A percentile compares a stretch with the other conserved stretches of the same genome.
Evolutionary conservation across 352 stramenopile genomes (phyloP).

Genomic region (Pythium folliculosum): DNA sequence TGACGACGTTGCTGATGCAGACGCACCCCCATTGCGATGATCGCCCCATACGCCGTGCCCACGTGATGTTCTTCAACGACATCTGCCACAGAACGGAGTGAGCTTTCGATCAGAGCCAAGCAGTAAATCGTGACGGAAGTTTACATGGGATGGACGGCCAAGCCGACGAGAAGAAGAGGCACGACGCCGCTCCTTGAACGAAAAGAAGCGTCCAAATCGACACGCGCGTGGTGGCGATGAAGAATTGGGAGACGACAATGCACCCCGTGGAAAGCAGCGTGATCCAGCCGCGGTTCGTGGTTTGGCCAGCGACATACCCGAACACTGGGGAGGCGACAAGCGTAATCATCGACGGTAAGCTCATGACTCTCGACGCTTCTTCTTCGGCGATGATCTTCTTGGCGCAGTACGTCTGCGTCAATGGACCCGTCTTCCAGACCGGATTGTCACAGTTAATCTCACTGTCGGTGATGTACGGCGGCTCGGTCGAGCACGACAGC

Average conservation of each 20-base stretch:
- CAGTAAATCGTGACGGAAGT: background rate
- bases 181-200: constrained; percentile 76
- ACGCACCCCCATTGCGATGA: constrained; percentile 61
- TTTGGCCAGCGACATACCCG: constrained; percentile 71
- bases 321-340: constrained; percentile 70
- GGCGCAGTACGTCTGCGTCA: constrained; percentile 36
- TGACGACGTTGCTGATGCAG: background rate
- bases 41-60: constrained; percentile 81
- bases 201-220: constrained; percentile 68
- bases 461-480: constrained; percentile 44
- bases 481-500: constrained; percentile 29
- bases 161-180: constrained; percentile 75
- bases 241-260: constrained; percentile 64
- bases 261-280: constrained; percentile 47
- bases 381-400: constrained; percentile 46
- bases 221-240: constrained; percentile 46
- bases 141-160: constrained; percentile 85
- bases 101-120: background rate
- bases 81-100: constrained; percentile 30
- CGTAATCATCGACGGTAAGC: constrained; percentile 78
- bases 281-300: constrained; percentile 59
- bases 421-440: constrained; percentile 42
- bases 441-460: constrained; percentile 51
- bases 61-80: constrained; percentile 71
- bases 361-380: constrained; percentile 61